Evolutionary conservation across 768 basidiomycete species (phyloP), one percentile per base, ranked within the genome.

Genomic region (Mycena maculata): DNA sequence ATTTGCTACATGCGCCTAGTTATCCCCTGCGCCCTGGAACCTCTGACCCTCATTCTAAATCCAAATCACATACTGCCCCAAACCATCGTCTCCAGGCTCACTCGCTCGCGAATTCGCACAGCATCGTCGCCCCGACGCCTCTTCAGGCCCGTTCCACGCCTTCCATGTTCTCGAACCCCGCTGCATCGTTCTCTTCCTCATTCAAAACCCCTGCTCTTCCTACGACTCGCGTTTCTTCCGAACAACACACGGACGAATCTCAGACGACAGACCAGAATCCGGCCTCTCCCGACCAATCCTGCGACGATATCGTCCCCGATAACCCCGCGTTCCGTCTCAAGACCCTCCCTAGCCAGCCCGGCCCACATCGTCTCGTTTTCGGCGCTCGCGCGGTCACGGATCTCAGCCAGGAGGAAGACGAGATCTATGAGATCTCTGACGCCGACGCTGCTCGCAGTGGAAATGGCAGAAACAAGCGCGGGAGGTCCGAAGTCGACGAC

Each of bases 201-300:
- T 68, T 63, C 61, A 68, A 68, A 55, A 63, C 61, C 22, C 67
- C 67, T 39, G 61, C 50, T 39, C 48, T 68, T 48, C 61, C 67
- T 18, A 33, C 20, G 9, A 22, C 60, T 3, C 60, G 47, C 31
- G 42, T 30, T 25, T 56, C 65, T 55, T 58, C 65, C 33, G 8
- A 36, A 13, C 33, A 36, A 36, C 33, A 36, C 13, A 13, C 33
- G 8, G 8, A 36, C 33, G 33, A 36, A 6, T 36, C 33, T 6
- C 33, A 36, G 8, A 6, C 33, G 33, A 31, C 30, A 4, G 20
- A 50, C 49, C 28, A 50, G 33, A 36, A 6, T 36, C 48, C 27
- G 22, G 15, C 36, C 16, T 13, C 38, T 3, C 31, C 44, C 28
- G 44, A 55, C 3, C 53, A 57, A 20, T 31, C 27, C 44, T 50